Evolutionary conservation across 371 early-diverging fungal genomes (phyloP).

Genomic region (Choanephora cucurbitarum): DNA sequence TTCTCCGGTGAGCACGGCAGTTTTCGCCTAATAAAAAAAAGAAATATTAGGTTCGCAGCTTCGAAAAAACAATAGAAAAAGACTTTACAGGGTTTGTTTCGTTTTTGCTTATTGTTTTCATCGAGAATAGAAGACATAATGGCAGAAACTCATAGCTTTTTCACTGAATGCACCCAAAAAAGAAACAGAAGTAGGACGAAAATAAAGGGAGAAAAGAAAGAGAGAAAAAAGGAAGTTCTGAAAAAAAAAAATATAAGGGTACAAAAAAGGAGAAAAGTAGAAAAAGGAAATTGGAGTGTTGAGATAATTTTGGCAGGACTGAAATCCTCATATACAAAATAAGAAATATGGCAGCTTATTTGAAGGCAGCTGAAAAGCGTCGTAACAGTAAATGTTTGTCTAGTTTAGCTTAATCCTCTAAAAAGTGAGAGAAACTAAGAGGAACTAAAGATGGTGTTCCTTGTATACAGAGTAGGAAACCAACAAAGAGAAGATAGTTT

Average conservation of each 20-base stretch:
- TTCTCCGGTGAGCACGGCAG: conserved; percentile 50
- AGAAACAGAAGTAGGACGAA: conserved; percentile 4
- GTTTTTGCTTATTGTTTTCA: conserved; percentile 33
- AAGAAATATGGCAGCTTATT: no score
- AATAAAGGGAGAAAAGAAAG: not conserved
- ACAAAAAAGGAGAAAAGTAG: not conserved
- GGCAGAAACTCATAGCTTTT: conserved; percentile 2
- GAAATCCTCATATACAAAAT: no score
- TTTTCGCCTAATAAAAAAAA: conserved; percentile 38
- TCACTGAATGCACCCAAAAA: conserved; percentile 1
- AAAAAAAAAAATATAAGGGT: not conserved
- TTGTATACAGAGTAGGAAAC: no score
- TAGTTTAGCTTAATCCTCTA: no score
- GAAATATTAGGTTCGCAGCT: not conserved
- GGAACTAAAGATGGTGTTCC: no score
- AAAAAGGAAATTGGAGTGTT: not conserved
- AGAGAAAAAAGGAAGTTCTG: conserved; percentile 7
- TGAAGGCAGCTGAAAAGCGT: no score
- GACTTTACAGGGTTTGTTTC: conserved; percentile 45
- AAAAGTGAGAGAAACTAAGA: no score
- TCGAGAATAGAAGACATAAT: conserved; percentile 21
- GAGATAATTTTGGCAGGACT: not conserved
- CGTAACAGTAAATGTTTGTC: no score
- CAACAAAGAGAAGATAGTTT: no score
- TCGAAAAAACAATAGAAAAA: conserved; percentile 4